Evolutionary conservation across 2,329 filamentous ascomycete genomes (phyloP).

Genomic region (Neocucurbitaria cava): DNA sequence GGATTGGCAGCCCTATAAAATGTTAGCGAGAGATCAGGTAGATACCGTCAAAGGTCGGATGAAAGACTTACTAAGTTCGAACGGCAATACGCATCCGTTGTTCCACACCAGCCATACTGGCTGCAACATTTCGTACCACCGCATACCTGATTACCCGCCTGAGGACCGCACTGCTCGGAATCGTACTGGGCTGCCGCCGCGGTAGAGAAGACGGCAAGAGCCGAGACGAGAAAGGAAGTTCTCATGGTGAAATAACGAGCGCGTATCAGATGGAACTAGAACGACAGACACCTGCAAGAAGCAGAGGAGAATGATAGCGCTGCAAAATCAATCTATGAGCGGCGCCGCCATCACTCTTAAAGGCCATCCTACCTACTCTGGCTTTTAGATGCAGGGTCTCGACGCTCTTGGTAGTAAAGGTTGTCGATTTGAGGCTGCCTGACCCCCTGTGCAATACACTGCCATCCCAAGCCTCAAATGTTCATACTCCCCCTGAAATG

Average conservation of each 20-base stretch:
- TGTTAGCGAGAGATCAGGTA: background rate
- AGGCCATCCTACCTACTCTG: background rate
- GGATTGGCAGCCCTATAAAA: conserved; percentile 27
- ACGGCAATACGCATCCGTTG: conserved; percentile 21
- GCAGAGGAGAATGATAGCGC: background rate
- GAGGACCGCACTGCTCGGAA: background rate
- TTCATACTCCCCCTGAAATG: background rate
- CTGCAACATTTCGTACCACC: conserved; percentile 48
- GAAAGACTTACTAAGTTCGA: background rate
- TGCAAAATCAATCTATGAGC: background rate
- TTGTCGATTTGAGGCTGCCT: background rate
- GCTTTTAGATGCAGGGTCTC: background rate
- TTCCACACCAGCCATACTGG: conserved; percentile 36
- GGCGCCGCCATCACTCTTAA: background rate
- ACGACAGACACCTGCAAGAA: background rate
- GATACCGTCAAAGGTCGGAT: background rate
- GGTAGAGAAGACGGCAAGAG: background rate
- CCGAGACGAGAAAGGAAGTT: background rate
- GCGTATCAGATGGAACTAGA: background rate
- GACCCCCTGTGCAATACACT: background rate
- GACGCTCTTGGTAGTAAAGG: background rate
- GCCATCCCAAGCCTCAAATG: background rate
- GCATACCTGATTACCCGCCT: conserved; percentile 1
- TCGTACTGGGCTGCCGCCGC: background rate
- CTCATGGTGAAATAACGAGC: background rate